A percentile compares a stretch with the other conserved stretches of the same genome.
Evolutionary conservation across 176 grass and related monocot genomes (phyloP).

Genomic region (Typha latifolia): DNA sequence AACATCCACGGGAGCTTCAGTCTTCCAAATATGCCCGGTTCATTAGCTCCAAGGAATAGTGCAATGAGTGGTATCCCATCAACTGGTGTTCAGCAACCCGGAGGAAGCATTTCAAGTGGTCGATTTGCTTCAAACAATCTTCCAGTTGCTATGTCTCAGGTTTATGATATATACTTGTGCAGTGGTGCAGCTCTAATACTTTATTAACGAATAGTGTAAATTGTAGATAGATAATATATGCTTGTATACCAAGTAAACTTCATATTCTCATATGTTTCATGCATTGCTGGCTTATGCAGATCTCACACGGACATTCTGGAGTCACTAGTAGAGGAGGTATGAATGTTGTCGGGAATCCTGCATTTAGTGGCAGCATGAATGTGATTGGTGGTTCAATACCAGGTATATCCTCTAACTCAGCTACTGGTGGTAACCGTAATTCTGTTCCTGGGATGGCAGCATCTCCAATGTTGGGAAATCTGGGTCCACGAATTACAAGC

Average conservation of each 20-base stretch:
- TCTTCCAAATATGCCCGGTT: conserved; percentile 71
- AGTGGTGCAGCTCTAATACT: neutral
- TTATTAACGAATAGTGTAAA: neutral
- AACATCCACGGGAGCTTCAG: conserved; percentile 80
- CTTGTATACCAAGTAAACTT: neutral
- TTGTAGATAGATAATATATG: neutral
- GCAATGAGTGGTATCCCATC: conserved; percentile 72
- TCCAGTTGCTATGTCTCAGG: conserved; percentile 86
- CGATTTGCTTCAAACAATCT: conserved; percentile 86
- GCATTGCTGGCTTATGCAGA: conserved; percentile 37
- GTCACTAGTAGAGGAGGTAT: conserved; percentile 60
- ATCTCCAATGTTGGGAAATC: conserved; percentile 67
- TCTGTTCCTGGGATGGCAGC: conserved; percentile 68
- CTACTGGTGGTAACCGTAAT: conserved; percentile 52
- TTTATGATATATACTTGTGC: conserved; percentile 22
- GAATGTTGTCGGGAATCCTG: conserved; percentile 60
- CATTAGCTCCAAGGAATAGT: conserved; percentile 70
- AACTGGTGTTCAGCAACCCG: conserved; percentile 77
- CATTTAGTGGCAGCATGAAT: conserved; percentile 72
- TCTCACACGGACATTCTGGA: conserved; percentile 78
- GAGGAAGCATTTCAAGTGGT: conserved; percentile 68
- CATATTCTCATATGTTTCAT: conserved; percentile 14
- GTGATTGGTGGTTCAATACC: conserved; percentile 65
- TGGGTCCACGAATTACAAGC: conserved; percentile 57
- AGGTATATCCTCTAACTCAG: conserved; percentile 69